Evolutionary conservation across 2,329 filamentous ascomycete species (phyloP).

Genomic region (Dryadomyces quercivorus): DNA sequence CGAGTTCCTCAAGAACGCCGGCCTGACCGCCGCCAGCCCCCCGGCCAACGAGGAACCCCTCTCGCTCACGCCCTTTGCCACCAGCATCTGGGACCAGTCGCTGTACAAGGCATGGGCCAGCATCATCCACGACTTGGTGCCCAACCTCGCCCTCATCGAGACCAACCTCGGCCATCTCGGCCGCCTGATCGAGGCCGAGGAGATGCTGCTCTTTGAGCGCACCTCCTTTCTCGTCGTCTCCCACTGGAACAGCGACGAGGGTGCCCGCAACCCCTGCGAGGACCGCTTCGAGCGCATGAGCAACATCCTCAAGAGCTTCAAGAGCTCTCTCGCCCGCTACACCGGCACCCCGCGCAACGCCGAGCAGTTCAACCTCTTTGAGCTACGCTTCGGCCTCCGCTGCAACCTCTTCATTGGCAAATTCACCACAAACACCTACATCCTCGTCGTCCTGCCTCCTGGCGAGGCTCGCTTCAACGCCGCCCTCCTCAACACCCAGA

Average conservation of each 20-base stretch:
- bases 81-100: constrained; percentile 97
- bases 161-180: constrained; percentile 72
- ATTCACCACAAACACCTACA: constrained; percentile 95
- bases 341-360: constrained; percentile 70
- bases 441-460: constrained; percentile 82
- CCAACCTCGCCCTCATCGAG: constrained; percentile 82
- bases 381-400: constrained; percentile 60
- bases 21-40: constrained; percentile 13
- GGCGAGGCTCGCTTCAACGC: constrained; percentile 87
- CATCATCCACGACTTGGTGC: constrained; percentile 96
- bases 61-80: constrained; percentile 78
- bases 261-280: constrained; percentile 70
- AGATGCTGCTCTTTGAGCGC: constrained; percentile 88
- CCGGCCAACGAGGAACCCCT: constrained; percentile 28
- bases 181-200: constrained; percentile 78
- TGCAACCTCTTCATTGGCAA: constrained; percentile 94
- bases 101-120: constrained; percentile 97
- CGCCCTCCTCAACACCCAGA: constrained; percentile 78
- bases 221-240: constrained; percentile 96
- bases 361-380: constrained; percentile 70
- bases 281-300: constrained; percentile 90
- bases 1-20: constrained; percentile 32
- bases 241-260: constrained; percentile 67
- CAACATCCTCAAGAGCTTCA: constrained; percentile 98
- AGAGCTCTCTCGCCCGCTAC: constrained; percentile 67